Conservation (phyloP, 2,329 filamentous ascomycete species). For the Cytospora piceae region DNA sequence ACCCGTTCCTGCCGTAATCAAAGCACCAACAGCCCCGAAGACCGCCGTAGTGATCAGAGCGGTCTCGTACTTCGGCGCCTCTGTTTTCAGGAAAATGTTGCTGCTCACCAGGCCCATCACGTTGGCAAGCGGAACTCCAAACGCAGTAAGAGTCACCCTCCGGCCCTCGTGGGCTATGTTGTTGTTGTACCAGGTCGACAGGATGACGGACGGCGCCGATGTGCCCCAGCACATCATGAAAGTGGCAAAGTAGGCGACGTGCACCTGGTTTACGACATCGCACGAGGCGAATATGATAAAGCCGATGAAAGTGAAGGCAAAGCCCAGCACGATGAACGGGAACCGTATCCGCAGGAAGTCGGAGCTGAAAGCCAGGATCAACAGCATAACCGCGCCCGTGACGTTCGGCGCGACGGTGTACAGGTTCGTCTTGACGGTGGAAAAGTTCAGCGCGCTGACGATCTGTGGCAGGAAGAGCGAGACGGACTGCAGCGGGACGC, state of each 20-base stretch:
- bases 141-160: constrained; percentile 69
- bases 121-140: constrained; percentile 76
- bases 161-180: constrained; percentile 78
- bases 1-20: constrained; percentile 60
- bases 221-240: constrained; percentile 88
- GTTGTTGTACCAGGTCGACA: constrained; percentile 74
- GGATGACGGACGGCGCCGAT: constrained; percentile 71
- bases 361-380: constrained; percentile 72
- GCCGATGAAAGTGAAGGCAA: constrained; percentile 73
- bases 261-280: constrained; percentile 61
- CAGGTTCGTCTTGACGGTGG: constrained; percentile 67
- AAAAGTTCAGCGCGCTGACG: constrained; percentile 52
- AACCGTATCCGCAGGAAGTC: constrained; percentile 68
- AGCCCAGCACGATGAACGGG: constrained; percentile 75
- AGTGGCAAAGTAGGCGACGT: constrained; percentile 73
- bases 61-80: constrained; percentile 66
- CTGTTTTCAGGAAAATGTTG: constrained; percentile 68
- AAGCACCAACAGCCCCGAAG: constrained; percentile 63
- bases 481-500: constrained; percentile 61
- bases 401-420: constrained; percentile 82
- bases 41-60: constrained; percentile 67
- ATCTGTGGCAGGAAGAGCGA: constrained; percentile 56
- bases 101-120: constrained; percentile 73
- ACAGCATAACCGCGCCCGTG: constrained; percentile 71
- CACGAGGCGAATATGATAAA: constrained; percentile 78